These are phyloP conservation scores for Penicillium maclennaniae DNA, from an alignment of 495 filamentous ascomycete species.

Conservation along the genomic window DNA sequence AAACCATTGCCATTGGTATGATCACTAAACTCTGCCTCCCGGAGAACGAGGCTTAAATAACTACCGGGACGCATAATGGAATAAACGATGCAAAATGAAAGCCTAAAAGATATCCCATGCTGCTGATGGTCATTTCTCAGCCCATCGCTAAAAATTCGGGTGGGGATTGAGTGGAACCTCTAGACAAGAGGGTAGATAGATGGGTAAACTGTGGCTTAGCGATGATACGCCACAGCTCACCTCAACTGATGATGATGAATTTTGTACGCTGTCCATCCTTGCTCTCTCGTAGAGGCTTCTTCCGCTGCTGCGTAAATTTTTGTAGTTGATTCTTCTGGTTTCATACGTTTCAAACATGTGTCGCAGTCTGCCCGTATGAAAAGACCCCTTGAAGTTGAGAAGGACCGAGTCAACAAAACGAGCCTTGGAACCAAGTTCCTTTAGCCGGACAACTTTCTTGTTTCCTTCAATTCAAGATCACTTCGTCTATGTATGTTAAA, in stretches of 20 bases:
- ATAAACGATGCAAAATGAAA: slow-evolving; percentile 10
- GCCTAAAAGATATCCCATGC: slow-evolving; percentile 11
- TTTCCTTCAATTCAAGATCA: slow-evolving; percentile 1
- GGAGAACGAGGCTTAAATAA: slow-evolving; percentile 32
- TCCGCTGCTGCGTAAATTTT: too few species aligned
- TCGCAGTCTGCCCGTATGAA: too few species aligned
- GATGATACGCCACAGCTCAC: slow-evolving; percentile 23
- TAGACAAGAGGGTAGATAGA: slow-evolving; percentile 14
- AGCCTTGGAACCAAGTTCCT: too few species aligned
- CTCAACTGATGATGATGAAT: slow-evolving; percentile 44
- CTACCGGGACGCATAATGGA: slow-evolving; percentile 6
- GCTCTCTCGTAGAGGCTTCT: too few species aligned
- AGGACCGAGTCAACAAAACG: too few species aligned
- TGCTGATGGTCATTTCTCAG: slow-evolving; percentile 1
- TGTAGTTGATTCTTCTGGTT: too few species aligned
- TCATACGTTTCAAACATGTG: too few species aligned
- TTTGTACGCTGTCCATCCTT: slow-evolving; percentile 14
- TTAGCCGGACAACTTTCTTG: too few species aligned
- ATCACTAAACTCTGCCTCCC: slow-evolving; percentile 75
- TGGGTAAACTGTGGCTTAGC: slow-evolving; percentile 23
- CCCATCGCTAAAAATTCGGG: neutral
- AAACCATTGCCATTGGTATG: slow-evolving; percentile 97
- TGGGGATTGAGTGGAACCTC: slow-evolving; percentile 3
- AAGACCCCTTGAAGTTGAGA: too few species aligned
- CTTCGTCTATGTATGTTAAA: slow-evolving; percentile 9